Base-by-base conservation (phyloP, 805 yeast species). In the Starmerella scarabaei region DNA sequence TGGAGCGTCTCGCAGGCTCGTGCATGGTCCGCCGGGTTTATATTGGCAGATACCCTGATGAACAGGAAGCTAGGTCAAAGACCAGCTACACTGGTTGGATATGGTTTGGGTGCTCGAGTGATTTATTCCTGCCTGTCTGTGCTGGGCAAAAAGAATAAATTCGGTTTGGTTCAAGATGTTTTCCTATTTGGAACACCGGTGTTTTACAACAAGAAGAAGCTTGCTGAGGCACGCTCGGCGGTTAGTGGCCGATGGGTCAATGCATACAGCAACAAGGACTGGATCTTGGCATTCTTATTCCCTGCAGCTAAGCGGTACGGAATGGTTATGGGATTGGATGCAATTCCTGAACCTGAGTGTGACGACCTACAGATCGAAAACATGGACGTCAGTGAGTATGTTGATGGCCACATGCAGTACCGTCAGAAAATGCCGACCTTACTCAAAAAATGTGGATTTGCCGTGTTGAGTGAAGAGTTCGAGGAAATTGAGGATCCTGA, bases 1-100 rank as follows among this genome's bases (percentile, higher is more conserved):
- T 91, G 98, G 98, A 88, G 80, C 55, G 97, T 91, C 4, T 86
- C 97, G 0, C 65, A 91, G 43, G 97, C 88, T 59, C 70, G 98
- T 44, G 98, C 98, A 0, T 88, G 96, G 97, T 71, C 85, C 32
- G 94, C 96, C 0, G 98, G 98, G 4, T 65, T 75, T 41, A 75
- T 91, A 33, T 60, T 91, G 37, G 97, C 98, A 0, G 97, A 91
- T 57, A 84, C 95, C 0, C 63, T 91, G 31, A 73, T 86, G 42
- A 71, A 84, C 20, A 77, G 93, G 32, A 88, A 86, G 58, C 64
- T 91, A 51, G 98, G 98, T 8, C 83, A 80, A 15, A 65, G 98
- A 32, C 98, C 98, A 1, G 73, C 85, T 1, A 88, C 96, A 0
- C 62, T 91, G 11, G 82, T 91, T 21, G 98, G 98, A 2, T 91